A percentile compares a stretch with the other conserved stretches of the same genome.
Conservation (phyloP, 441 rosid species). For the Macaranga tanarius region DNA sequence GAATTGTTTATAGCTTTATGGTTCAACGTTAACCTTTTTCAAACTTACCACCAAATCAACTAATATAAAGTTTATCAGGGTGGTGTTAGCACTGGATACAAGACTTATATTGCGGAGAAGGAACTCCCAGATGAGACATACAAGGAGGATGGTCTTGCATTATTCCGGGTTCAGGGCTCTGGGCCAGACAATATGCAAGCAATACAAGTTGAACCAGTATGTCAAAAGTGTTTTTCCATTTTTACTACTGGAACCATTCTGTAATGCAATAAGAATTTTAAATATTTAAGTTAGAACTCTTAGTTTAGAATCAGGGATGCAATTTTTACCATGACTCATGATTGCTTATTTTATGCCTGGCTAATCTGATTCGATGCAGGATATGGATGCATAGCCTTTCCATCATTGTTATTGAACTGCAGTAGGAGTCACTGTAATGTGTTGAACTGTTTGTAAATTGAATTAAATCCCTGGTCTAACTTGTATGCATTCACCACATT, state of each 20-base stretch:
- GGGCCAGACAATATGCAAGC: constrained; percentile 99
- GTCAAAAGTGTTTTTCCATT: constrained; percentile 27
- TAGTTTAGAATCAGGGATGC: not conserved
- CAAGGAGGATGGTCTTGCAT: constrained; percentile 64
- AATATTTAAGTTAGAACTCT: not conserved
- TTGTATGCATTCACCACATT: not conserved
- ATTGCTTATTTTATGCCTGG: not conserved
- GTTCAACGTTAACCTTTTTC: constrained; percentile 12
- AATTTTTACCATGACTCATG: not conserved
- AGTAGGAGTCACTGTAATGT: too few species aligned
- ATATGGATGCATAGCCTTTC: not conserved
- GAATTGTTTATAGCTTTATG: not conserved
- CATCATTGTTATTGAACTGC: too few species aligned
- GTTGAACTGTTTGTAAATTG: too few species aligned
- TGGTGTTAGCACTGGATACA: constrained; percentile 81
- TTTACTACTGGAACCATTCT: not conserved
- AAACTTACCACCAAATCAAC: constrained; percentile 18
- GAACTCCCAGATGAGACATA: constrained; percentile 79
- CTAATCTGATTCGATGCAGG: not conserved
- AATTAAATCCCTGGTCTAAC: not conserved
- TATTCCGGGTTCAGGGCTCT: constrained; percentile 89
- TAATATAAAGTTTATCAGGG: constrained; percentile 54
- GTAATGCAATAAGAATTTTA: not conserved
- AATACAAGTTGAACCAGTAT: constrained; percentile 92
- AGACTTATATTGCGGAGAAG: constrained; percentile 66